Evolutionary conservation across 345 rosid species (phyloP).

Genomic region (Bruguiera gymnorhiza): DNA sequence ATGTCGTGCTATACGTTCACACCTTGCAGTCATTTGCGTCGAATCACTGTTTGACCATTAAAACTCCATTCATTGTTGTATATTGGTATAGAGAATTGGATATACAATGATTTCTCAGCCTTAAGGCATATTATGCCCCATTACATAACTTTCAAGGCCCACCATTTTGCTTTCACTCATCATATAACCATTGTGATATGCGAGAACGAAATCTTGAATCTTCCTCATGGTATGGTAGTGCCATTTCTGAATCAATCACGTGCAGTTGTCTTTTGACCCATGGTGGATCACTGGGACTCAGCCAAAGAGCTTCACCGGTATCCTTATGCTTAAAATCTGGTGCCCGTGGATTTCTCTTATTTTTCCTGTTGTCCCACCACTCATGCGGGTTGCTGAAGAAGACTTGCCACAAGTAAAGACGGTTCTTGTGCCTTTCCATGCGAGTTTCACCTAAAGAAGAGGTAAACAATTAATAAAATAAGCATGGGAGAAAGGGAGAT

Average conservation of each 20-base stretch:
- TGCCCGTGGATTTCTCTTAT: constrained; percentile 41
- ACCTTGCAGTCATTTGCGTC: too few species aligned
- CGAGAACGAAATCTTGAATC: constrained; percentile 14
- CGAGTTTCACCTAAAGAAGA: constrained; percentile 26
- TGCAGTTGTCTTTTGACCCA: constrained; percentile 64
- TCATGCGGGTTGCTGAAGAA: constrained; percentile 62
- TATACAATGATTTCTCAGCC: too few species aligned
- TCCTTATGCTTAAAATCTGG: constrained; percentile 77
- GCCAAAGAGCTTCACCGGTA: constrained; percentile 74
- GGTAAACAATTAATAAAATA: neutral
- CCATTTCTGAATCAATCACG: constrained; percentile 48
- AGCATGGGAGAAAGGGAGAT: constrained; percentile 1
- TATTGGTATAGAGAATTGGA: too few species aligned
- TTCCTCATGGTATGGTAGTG: constrained; percentile 22
- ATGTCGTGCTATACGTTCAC: too few species aligned
- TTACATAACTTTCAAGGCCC: neutral
- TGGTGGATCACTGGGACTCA: constrained; percentile 45
- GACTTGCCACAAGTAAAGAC: constrained; percentile 66
- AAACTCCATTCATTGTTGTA: too few species aligned
- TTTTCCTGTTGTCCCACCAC: constrained; percentile 78
- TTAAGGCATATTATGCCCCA: neutral
- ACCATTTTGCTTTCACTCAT: constrained; percentile 11
- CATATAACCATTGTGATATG: constrained; percentile 47
- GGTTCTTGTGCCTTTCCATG: constrained; percentile 3
- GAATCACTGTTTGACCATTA: too few species aligned